Evolutionary conservation across 805 yeast species (phyloP).

Genomic region (Kuraishia cidri): DNA sequence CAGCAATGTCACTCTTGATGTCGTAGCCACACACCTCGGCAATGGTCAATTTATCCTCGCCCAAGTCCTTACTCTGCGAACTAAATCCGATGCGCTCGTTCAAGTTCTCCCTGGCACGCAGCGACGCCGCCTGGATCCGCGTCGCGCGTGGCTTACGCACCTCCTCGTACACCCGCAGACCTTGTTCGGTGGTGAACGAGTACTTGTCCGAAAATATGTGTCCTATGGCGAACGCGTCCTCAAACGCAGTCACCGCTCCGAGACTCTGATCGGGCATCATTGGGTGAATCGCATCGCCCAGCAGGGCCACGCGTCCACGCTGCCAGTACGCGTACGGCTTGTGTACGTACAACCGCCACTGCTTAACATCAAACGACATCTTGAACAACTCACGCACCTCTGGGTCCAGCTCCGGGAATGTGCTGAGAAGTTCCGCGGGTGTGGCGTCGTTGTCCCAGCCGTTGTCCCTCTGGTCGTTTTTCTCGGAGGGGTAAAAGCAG

Average conservation of each 20-base stretch:
- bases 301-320: constrained; percentile 17
- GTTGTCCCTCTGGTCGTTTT: constrained; percentile 9
- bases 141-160: constrained; percentile 21
- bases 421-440: constrained; percentile 10
- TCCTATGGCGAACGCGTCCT: constrained; percentile 14
- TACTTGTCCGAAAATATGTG: constrained; percentile 17
- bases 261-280: constrained; percentile 16
- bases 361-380: constrained; percentile 17
- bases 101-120: constrained; percentile 20
- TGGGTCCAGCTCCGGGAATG: constrained; percentile 13
- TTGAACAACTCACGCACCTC: constrained; percentile 12
- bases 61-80: constrained; percentile 8
- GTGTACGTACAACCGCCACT: constrained; percentile 17
- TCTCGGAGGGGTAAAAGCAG: constrained; percentile 15
- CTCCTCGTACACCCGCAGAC: constrained; percentile 14
- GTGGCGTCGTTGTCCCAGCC: constrained; percentile 15
- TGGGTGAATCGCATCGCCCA: constrained; percentile 27
- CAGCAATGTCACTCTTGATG: constrained; percentile 16
- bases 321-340: constrained; percentile 14
- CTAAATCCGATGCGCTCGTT: constrained; percentile 23
- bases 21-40: constrained; percentile 22
- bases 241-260: constrained; percentile 12
- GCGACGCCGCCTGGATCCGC: constrained; percentile 19
- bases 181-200: constrained; percentile 12
- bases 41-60: constrained; percentile 16